Percentiles rank a stretch among this genome's conserved stretches.
Conservation (phyloP, 148 eudicot species). For the Rhododendron ovatum region DNA sequence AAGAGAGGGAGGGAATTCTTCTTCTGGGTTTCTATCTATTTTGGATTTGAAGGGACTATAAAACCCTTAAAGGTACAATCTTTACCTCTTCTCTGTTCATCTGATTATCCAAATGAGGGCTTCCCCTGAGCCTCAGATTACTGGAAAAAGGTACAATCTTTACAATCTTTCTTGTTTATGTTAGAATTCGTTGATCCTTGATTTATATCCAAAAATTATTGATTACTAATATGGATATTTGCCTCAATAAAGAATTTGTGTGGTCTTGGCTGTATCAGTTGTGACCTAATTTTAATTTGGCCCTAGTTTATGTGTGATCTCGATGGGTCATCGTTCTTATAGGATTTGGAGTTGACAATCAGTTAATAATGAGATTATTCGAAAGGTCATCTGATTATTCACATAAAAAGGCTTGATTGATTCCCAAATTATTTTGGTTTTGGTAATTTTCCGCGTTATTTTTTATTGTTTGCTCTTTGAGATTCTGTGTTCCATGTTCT, state of each 20-base stretch:
- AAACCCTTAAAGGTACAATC: slow-evolving; percentile 6
- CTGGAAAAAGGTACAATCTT: background rate
- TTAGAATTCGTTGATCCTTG: background rate
- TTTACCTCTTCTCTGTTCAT: background rate
- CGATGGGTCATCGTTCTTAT: background rate
- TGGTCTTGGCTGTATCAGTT: background rate
- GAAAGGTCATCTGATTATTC: background rate
- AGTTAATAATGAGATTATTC: background rate
- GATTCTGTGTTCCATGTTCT: background rate
- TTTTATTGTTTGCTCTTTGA: background rate
- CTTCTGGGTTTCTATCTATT: background rate
- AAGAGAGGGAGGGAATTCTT: background rate
- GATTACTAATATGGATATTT: background rate
- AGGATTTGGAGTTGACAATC: background rate
- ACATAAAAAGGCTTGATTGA: background rate
- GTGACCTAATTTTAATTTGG: background rate
- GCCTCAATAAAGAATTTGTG: background rate
- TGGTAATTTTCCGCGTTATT: background rate
- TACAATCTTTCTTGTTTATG: background rate
- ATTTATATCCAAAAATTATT: background rate
- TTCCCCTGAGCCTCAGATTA: background rate
- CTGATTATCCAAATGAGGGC: background rate
- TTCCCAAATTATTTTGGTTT: background rate
- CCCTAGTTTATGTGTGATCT: background rate
- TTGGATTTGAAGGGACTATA: background rate